These are phyloP conservation scores for Yarrowia alimentaria DNA, from an alignment of 805 yeast genomes.

Conservation along the genomic window DNA sequence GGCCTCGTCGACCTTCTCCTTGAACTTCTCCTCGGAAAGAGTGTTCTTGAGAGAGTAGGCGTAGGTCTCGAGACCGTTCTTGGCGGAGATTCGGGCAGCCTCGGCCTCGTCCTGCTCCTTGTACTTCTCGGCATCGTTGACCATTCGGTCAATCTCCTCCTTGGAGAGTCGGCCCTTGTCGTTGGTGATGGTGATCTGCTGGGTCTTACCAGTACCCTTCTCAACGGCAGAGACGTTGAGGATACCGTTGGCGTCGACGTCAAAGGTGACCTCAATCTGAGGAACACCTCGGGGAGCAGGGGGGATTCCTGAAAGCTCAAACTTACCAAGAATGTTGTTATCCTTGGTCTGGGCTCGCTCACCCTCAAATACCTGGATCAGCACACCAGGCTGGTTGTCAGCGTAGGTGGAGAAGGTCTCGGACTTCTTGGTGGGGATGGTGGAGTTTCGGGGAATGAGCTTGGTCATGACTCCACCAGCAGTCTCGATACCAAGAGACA, in stretches of 20 bases:
- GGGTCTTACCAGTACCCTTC: slow-evolving; percentile 95
- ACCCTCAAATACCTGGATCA: too few relatives aligned
- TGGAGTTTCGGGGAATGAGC: slow-evolving; percentile 94
- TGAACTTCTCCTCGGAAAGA: too few relatives aligned
- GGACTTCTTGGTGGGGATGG: too few relatives aligned
- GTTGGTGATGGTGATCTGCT: too few relatives aligned
- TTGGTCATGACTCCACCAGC: slow-evolving; percentile 98
- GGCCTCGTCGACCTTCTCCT: slow-evolving; percentile 38
- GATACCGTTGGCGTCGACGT: slow-evolving; percentile 93
- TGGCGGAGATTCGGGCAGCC: slow-evolving; percentile 83
- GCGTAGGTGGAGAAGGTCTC: too few relatives aligned
- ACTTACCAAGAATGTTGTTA: slow-evolving; percentile 91
- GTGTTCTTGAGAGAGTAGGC: slow-evolving; percentile 87
- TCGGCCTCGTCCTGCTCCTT: slow-evolving; percentile 93
- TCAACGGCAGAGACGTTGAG: slow-evolving; percentile 90
- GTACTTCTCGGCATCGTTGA: slow-evolving; percentile 91
- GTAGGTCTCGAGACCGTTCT: slow-evolving; percentile 90
- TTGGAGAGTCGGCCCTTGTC: too few relatives aligned
- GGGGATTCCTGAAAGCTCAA: slow-evolving; percentile 47
- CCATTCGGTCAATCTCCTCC: slow-evolving; percentile 67
- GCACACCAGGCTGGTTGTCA: too few relatives aligned
- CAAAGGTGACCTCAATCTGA: slow-evolving; percentile 97
- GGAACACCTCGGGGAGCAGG: slow-evolving; percentile 99
- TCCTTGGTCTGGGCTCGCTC: slow-evolving; percentile 89
- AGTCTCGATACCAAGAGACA: slow-evolving; percentile 45